These are phyloP conservation scores for Scortechinia acanthostroma DNA, from an alignment of 2,329 filamentous ascomycete species.

Conservation along the genomic window DNA sequence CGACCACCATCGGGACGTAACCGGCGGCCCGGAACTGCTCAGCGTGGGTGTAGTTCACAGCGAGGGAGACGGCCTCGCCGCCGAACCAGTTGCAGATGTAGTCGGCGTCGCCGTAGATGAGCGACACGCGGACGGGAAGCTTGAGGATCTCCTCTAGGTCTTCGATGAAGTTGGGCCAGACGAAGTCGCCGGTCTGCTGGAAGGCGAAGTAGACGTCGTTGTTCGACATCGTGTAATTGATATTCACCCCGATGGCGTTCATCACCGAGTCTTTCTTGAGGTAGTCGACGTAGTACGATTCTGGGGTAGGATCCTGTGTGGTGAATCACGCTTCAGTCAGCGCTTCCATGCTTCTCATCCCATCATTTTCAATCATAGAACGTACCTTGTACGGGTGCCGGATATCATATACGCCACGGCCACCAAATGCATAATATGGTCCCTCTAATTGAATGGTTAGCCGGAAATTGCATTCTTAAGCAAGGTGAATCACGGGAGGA, in stretches of 20 bases:
- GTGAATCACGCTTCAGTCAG: constrained; percentile 18
- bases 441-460: constrained; percentile 30
- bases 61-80: constrained; percentile 46
- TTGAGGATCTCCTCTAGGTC: constrained; percentile 53
- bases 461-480: constrained; percentile 2
- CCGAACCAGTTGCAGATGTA: constrained; percentile 30
- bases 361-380: constrained; percentile 7
- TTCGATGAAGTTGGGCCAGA: constrained; percentile 51
- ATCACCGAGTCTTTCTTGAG: constrained; percentile 50
- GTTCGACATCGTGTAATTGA: constrained; percentile 41
- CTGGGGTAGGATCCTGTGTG: constrained; percentile 61
- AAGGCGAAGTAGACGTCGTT: constrained; percentile 36
- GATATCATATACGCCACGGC: constrained; percentile 54
- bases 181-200: constrained; percentile 46
- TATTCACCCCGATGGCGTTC: constrained; percentile 43
- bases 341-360: constrained; percentile 18
- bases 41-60: constrained; percentile 31
- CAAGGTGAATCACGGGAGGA: too few species aligned
- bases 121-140: constrained; percentile 58
- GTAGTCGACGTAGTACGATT: constrained; percentile 52
- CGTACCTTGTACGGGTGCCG: constrained; percentile 39
- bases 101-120: constrained; percentile 56
- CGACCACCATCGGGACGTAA: constrained; percentile 46
- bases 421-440: constrained; percentile 43
- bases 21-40: constrained; percentile 41